Evolutionary conservation across 345 rosid species (phyloP), one percentile per base, ranked within the genome.

Genomic region (Aurinia saxatilis): DNA sequence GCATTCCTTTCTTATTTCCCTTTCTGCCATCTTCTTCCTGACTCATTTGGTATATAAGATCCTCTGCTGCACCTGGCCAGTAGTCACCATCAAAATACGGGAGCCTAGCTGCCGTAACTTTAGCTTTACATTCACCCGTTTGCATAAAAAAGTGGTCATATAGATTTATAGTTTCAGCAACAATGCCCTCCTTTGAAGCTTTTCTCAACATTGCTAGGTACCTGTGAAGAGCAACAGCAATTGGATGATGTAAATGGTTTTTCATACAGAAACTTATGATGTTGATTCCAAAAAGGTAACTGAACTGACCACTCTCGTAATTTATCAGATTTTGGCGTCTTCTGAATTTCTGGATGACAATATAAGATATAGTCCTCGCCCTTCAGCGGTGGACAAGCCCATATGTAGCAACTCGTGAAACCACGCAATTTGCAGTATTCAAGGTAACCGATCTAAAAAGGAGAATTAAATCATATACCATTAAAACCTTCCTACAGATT

Each of bases 31-130:
- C 97, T 72, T 90, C 97, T 59, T 95, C 97, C 81, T 95, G 97
- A 45, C 84, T 85, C 74, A 95, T 78, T 79, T 88, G 97, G 82
- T 80, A 78, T 57, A 95, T 88, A 55, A 95, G 78, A 70, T 95
- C 97, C 79, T 95, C 99, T 0, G 99, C 99, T 34, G 99, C 97
- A 72, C 97, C 99, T 52, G 99, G 97, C 99, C 99, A 95, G 75
- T 95, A 95, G 78, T 95, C 97, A 74, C 99, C 99, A 74, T 95
- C 99, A 60, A 95, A 95, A 81, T 95, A 95, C 30, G 99, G 99
- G 44, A 95, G 81, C 82, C 99, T 90, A 15, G 96, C 89, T 41
- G 99, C 99, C 12, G 99, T 95, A 54, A 90, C 96, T 78, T 83
- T 90, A 57, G 95, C 91, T 76, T 76, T 86, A 71, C 88, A 83